Evolutionary conservation across 2,329 filamentous ascomycete genomes (phyloP).

Genomic region (Penicillium fuscoglaucum): DNA sequence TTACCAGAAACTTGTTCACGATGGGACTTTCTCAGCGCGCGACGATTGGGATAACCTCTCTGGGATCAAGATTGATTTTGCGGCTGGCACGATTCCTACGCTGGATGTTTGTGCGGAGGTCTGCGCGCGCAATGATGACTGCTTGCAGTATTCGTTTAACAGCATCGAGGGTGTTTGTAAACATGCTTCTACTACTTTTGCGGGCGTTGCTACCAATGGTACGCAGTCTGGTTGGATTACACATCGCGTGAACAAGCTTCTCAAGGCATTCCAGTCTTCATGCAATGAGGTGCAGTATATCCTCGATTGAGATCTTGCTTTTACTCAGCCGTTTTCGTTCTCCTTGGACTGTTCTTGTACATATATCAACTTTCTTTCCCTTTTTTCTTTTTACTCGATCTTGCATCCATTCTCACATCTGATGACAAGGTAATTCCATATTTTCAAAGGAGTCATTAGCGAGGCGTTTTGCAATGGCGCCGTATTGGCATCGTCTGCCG

Average conservation of each 20-base stretch:
- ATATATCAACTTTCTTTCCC: constrained; percentile 16
- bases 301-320: constrained; percentile 12
- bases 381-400: background rate
- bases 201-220: constrained; percentile 17
- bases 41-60: constrained; percentile 31
- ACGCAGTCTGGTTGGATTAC: constrained; percentile 30
- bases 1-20: constrained; percentile 27
- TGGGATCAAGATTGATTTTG: constrained; percentile 19
- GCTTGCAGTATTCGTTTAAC: constrained; percentile 30
- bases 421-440: background rate
- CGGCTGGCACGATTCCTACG: constrained; percentile 14
- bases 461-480: constrained; percentile 19
- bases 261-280: constrained; percentile 26
- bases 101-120: constrained; percentile 25
- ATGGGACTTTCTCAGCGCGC: constrained; percentile 12
- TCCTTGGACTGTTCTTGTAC: constrained; percentile 9
- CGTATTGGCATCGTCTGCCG: constrained; percentile 13
- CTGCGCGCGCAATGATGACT: constrained; percentile 25
- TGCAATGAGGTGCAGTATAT: constrained; percentile 28
- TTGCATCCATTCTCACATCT: background rate
- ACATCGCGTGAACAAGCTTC: constrained; percentile 22
- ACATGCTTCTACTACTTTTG: constrained; percentile 24
- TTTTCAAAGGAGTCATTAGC: constrained; percentile 13
- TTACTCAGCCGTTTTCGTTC: background rate
- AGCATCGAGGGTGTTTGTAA: constrained; percentile 20